Evolutionary conservation across 768 basidiomycete genomes (phyloP), one percentile per base, ranked within the genome.

Genomic region (Phanerodontia chrysosporium): DNA sequence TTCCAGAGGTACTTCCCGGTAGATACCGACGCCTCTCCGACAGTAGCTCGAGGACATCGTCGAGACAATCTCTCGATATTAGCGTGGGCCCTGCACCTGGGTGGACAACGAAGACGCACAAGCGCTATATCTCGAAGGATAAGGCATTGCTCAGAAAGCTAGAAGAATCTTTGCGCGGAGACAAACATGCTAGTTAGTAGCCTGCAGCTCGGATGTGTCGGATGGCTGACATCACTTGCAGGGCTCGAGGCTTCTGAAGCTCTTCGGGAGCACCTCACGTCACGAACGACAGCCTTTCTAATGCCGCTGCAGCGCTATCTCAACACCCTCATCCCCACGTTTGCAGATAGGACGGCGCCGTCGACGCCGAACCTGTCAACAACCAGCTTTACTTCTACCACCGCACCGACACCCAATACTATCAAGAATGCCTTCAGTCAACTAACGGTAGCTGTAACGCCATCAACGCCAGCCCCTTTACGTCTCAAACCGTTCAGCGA

Each of bases 261-360:
- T 55, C 76, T 96, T 13, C 85, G 92, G 24, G 78, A 84, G 48
- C 93, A 98, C 68, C 93, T 98, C 70, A 85, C 85, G 55, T 83
- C 89, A 42, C 81, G 95, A 46, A 93, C 96, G 1, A 90, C 88
- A 21, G 87, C 87, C 55, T 79, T 98, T 61, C 82, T 98, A 22
- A 87, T 91, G 2, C 96, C 96, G 0, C 80, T 98, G 4, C 87
- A 95, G 65, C 84, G 95, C 63, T 98, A 98, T 76, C 85, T 98
- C 44, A 89, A 90, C 60, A 87, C 88, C 1, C 80, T 95, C 49
- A 92, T 95, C 70, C 91, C 92, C 58, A 80, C 84, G 21, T 87
- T 84, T 6, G 72, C 76, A 8, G 84, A 86, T 27, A 55, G 60
- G 64, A 66, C 69, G 0, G 64, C 60, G 2, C 61, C 64, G 4